Conservation (phyloP, 345 rosid genomes). For the Gossypium australe region DNA sequence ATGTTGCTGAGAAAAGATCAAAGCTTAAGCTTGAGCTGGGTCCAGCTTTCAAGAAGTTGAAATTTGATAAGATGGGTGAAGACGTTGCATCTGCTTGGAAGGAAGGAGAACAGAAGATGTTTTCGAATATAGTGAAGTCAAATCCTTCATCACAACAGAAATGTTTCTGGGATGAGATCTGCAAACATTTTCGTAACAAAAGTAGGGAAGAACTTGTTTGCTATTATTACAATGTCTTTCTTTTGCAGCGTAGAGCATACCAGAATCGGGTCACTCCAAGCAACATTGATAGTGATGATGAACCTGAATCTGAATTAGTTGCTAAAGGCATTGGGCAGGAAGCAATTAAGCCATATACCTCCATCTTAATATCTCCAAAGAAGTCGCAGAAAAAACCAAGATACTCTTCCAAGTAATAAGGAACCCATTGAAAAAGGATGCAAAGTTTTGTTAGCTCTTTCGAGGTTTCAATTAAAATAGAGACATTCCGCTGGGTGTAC, state of each 20-base stretch:
- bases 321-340: conserved; percentile 20
- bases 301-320: conserved; percentile 26
- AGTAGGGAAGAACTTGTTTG: conserved; percentile 54
- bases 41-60: conserved; percentile 54
- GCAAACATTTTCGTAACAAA: conserved; percentile 31
- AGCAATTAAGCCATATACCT: conserved; percentile 29
- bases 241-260: conserved; percentile 64
- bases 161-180: conserved; percentile 46
- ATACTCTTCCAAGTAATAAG: conserved; percentile 7
- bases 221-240: conserved; percentile 71
- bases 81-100: conserved; percentile 52
- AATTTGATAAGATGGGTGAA: conserved; percentile 75
- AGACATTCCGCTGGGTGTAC: neutral
- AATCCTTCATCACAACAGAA: conserved; percentile 32
- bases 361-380: conserved; percentile 48
- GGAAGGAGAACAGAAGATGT: conserved; percentile 44
- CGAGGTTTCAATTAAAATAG: neutral
- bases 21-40: conserved; percentile 66
- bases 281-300: conserved; percentile 65
- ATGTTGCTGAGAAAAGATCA: conserved; percentile 40
- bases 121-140: conserved; percentile 37
- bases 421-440: neutral
- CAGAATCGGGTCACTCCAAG: conserved; percentile 56
- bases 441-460: neutral
- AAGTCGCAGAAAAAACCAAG: conserved; percentile 33